A percentile compares a stretch with the other conserved stretches of the same genome.
phyloP scores from a whole-genome alignment of 2,329 filamentous ascomycete genomes.

The Bertia moriformis region DNA sequence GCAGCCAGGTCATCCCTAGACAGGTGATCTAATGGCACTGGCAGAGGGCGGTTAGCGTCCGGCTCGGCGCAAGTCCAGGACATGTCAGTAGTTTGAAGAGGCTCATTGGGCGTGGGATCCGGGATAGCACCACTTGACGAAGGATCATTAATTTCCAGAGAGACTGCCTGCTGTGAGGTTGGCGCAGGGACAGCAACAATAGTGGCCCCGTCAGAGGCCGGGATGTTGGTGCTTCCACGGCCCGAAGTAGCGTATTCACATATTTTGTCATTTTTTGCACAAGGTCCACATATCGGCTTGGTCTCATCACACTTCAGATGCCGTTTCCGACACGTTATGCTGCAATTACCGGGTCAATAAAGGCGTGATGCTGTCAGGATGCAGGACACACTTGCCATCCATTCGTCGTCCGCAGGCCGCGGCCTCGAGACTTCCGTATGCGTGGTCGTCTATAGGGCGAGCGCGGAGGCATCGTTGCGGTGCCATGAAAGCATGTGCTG shows the following conservation, averaged over 20 bases:
- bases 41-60: background rate
- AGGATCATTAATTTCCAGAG: too few species aligned
- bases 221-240: background rate
- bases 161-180: too few species aligned
- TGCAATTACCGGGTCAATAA: too few species aligned
- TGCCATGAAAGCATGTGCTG: too few species aligned
- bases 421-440: background rate
- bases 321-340: constrained; percentile 9
- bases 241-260: constrained; percentile 5
- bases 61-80: background rate
- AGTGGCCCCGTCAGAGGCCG: background rate
- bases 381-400: too few species aligned
- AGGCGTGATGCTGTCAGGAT: too few species aligned
- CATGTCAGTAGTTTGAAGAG: background rate
- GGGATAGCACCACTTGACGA: background rate
- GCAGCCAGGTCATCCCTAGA: background rate
- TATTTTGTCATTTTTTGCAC: constrained; percentile 7
- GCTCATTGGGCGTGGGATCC: background rate
- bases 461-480: background rate
- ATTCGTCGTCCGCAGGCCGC: background rate
- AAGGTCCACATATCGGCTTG: constrained; percentile 10
- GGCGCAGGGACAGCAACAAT: background rate
- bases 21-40: background rate
- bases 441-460: background rate
- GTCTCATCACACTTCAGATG: constrained; percentile 12